These are phyloP conservation scores for Rhynchosporium secalis DNA, from an alignment of 2,329 filamentous ascomycete genomes.

Conservation along the genomic window DNA sequence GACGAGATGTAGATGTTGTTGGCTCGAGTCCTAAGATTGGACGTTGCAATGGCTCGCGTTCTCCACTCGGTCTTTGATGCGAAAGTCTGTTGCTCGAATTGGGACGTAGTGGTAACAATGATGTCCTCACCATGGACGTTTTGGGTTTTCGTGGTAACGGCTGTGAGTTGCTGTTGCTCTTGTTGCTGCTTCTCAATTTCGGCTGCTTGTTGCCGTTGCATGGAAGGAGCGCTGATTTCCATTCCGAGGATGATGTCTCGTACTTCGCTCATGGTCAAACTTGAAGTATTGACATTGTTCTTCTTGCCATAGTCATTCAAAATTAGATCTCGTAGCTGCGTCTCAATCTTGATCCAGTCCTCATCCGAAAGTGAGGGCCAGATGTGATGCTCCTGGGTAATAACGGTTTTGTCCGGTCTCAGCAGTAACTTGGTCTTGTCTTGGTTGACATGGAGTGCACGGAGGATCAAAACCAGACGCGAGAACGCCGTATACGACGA, in stretches of 20 bases:
- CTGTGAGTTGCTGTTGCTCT: constrained; percentile 93
- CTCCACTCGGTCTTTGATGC: constrained; percentile 99
- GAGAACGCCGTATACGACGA: constrained; percentile 99
- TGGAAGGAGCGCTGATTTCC: constrained; percentile 97
- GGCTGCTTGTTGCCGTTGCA: constrained; percentile 97
- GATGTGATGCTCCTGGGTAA: constrained; percentile 98
- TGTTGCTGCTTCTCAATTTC: constrained; percentile 99
- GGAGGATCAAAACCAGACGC: constrained; percentile 86
- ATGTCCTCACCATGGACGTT: constrained; percentile 97
- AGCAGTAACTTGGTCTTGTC: constrained; percentile 97
- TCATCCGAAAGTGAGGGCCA: constrained; percentile 95
- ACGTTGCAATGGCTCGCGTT: constrained; percentile 92
- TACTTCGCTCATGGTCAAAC: constrained; percentile 93
- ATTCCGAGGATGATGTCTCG: constrained; percentile 98
- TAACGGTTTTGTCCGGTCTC: constrained; percentile 94
- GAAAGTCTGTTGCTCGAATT: constrained; percentile 97
- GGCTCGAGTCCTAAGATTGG: constrained; percentile 86
- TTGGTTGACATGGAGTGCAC: constrained; percentile 94
- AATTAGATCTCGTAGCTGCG: constrained; percentile 90
- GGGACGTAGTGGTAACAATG: constrained; percentile 95
- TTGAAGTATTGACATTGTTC: constrained; percentile 99
- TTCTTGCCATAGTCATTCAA: constrained; percentile 99
- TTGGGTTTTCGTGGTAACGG: constrained; percentile 96
- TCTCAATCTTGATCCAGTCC: constrained; percentile 99
- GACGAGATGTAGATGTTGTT: constrained; percentile 99